Conservation (phyloP, 78 protist species). For the Dictyostelium intermedium region DNA sequence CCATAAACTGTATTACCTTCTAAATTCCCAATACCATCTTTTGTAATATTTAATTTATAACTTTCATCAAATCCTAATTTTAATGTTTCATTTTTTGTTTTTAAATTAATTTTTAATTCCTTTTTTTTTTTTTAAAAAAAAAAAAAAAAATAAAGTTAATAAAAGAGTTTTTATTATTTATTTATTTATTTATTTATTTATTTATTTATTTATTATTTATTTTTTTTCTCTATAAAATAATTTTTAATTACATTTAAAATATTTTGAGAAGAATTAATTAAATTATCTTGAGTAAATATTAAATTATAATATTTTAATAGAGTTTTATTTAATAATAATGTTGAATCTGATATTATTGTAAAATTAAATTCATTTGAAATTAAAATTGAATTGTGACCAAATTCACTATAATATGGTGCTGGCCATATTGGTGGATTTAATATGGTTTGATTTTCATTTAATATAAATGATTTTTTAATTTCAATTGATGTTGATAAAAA, state of each 20-base stretch:
- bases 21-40: background rate
- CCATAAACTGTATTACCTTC: constrained; percentile 85
- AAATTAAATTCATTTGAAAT: background rate
- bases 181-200: no score
- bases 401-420: background rate
- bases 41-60: background rate
- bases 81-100: constrained; percentile 12
- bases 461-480: background rate
- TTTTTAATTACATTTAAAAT: background rate
- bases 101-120: background rate
- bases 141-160: no score
- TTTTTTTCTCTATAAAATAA: no score
- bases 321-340: background rate
- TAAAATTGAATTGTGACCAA: background rate
- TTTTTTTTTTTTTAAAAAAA: background rate
- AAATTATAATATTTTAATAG: background rate
- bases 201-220: no score
- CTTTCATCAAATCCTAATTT: constrained; percentile 30
- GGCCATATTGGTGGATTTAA: background rate
- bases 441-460: background rate
- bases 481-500: background rate
- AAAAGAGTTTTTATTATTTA: no score
- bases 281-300: background rate
- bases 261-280: background rate
- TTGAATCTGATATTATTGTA: background rate